A percentile compares a stretch with the other conserved stretches of the same genome.
Conservation (phyloP, 306 rosid genomes). For the Castanopsis chinensis region DNA sequence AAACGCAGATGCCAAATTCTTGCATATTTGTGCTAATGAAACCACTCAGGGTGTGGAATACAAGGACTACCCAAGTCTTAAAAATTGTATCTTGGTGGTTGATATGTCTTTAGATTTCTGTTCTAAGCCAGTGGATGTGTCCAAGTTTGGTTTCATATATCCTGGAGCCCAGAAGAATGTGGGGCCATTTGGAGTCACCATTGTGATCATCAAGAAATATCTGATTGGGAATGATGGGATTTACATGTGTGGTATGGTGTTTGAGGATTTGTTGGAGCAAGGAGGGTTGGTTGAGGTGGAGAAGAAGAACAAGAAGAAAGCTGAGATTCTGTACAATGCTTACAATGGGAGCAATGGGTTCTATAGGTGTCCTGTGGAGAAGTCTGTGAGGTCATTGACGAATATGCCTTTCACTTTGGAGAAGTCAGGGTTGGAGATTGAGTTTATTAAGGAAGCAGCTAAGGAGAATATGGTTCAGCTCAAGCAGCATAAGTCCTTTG, state of each 20-base stretch:
- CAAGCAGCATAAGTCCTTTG: conserved; percentile 91
- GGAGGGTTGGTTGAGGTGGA: conserved; percentile 89
- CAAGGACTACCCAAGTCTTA: conserved; percentile 68
- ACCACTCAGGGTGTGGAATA: conserved; percentile 95
- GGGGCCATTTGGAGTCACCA: conserved; percentile 91
- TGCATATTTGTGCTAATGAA: conserved; percentile 87
- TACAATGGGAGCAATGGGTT: conserved; percentile 80
- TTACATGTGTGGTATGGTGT: conserved; percentile 91
- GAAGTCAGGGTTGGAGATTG: conserved; percentile 78
- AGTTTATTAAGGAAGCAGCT: conserved; percentile 90
- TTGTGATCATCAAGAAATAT: conserved; percentile 79
- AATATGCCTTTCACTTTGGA: conserved; percentile 90
- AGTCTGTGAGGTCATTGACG: conserved; percentile 84
- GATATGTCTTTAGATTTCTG: conserved; percentile 97
- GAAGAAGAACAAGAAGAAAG: conserved; percentile 81
- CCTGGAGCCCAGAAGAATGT: conserved; percentile 97
- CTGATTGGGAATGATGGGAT: conserved; percentile 75
- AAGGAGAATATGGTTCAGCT: conserved; percentile 92
- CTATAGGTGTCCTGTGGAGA: conserved; percentile 78
- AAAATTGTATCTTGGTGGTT: conserved; percentile 52
- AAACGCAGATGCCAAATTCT: conserved; percentile 50
- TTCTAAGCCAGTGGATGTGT: conserved; percentile 87
- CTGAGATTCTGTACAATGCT: conserved; percentile 61
- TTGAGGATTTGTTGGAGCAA: conserved; percentile 78
- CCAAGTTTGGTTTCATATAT: conserved; percentile 76